phyloP scores from a whole-genome alignment of 176 grass and related monocot species.

The Phoenix dactylifera region DNA sequence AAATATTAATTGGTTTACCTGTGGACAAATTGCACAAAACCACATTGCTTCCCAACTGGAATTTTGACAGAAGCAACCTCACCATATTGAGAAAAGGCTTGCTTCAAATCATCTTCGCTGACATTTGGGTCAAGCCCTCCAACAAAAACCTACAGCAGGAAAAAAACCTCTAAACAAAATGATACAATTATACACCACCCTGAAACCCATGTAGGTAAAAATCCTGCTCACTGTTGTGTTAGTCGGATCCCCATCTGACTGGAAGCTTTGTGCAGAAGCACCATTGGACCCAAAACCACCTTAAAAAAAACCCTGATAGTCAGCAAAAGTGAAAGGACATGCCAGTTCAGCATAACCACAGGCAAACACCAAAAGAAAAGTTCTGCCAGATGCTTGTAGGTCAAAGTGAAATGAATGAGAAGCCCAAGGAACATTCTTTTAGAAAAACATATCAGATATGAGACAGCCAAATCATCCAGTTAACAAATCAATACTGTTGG shows the following conservation, averaged over 20 bases:
- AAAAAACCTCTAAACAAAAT: slow-evolving; percentile 15
- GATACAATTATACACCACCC: slow-evolving; percentile 5
- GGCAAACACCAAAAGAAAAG: too few species aligned
- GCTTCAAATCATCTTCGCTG: slow-evolving; percentile 82
- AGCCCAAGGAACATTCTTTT: too few species aligned
- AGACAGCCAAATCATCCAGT: too few species aligned
- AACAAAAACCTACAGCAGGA: slow-evolving; percentile 75
- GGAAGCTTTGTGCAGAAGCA: slow-evolving; percentile 27
- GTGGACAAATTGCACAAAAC: slow-evolving; percentile 87
- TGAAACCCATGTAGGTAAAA: slow-evolving; percentile 13
- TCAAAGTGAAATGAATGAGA: too few species aligned
- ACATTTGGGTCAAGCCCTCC: slow-evolving; percentile 87
- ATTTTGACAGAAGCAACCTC: slow-evolving; percentile 92
- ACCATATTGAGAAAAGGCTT: slow-evolving; percentile 77
- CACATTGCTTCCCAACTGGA: slow-evolving; percentile 88
- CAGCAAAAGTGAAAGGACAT: too few species aligned
- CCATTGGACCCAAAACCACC: slow-evolving; percentile 58
- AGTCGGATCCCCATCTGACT: slow-evolving; percentile 65
- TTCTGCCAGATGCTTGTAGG: too few species aligned
- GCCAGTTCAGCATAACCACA: too few species aligned
- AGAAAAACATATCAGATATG: too few species aligned
- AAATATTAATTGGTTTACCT: slow-evolving; percentile 31
- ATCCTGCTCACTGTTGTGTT: slow-evolving; percentile 79
- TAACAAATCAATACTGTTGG: too few species aligned
- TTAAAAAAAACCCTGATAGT: slow-evolving; percentile 11